These are phyloP conservation scores for Cytospora piceae DNA, from an alignment of 2,329 filamentous ascomycete genomes.

Conservation along the genomic window DNA sequence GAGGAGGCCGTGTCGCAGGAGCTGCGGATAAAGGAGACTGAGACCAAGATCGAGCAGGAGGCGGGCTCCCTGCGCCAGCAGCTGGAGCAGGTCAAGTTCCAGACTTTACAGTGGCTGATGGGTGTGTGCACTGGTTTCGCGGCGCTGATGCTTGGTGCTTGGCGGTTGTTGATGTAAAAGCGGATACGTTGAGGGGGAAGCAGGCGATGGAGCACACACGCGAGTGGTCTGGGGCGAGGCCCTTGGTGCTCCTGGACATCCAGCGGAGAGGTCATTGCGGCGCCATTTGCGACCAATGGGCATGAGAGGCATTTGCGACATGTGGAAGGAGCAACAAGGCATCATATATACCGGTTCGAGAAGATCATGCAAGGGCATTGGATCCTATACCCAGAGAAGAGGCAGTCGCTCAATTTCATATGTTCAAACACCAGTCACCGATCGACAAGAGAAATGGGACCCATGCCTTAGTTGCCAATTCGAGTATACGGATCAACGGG, in stretches of 20 bases:
- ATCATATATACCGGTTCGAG: background rate
- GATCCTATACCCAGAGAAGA: constrained; percentile 20
- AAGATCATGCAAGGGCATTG: background rate
- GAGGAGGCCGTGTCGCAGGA: constrained; percentile 97
- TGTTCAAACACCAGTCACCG: background rate
- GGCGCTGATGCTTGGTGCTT: constrained; percentile 69
- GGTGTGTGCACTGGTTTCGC: constrained; percentile 74
- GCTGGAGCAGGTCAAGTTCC: constrained; percentile 96
- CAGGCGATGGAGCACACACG: background rate
- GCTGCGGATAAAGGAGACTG: constrained; percentile 97
- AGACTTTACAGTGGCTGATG: constrained; percentile 97
- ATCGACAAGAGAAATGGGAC: background rate
- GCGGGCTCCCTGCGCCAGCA: constrained; percentile 88
- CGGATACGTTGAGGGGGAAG: background rate
- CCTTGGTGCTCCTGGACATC: background rate
- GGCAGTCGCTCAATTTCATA: constrained; percentile 7
- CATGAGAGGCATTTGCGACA: constrained; percentile 1
- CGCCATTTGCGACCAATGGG: background rate
- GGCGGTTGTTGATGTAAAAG: constrained; percentile 67
- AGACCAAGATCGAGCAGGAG: constrained; percentile 98
- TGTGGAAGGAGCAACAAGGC: background rate
- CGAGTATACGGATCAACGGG: background rate
- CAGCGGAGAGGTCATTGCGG: background rate
- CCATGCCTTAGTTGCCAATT: background rate
- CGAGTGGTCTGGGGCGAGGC: background rate